Conservation (phyloP, 2,329 filamentous ascomycete species). For the Botrytis hyacinthi region DNA sequence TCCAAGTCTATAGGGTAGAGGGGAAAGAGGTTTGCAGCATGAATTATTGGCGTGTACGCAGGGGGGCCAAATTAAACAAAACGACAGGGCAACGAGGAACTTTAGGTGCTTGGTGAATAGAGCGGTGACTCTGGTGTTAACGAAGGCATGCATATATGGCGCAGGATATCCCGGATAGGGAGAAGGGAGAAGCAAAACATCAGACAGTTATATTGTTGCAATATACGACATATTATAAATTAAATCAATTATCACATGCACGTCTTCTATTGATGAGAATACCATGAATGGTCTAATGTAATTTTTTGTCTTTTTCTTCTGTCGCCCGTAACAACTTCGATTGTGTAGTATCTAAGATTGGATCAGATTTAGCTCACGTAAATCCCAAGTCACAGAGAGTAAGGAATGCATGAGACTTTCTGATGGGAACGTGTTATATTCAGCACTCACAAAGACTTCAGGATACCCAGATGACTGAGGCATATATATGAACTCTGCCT, state of each 20-base stretch:
- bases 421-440: neutral
- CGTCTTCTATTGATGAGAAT: neutral
- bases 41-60: neutral
- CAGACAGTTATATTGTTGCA: neutral
- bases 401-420: neutral
- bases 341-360: neutral
- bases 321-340: neutral
- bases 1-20: neutral
- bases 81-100: neutral
- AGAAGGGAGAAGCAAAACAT: neutral
- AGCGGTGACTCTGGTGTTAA: slow-evolving; percentile 1
- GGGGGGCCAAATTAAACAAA: neutral
- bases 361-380: neutral
- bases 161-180: neutral
- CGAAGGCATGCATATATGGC: neutral
- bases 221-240: neutral
- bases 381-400: neutral
- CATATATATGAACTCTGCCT: neutral
- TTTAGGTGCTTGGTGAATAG: neutral
- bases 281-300: too few relatives aligned
- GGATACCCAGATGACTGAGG: neutral
- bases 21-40: neutral
- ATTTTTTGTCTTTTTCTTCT: neutral
- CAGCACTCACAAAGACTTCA: neutral
- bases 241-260: neutral